These are phyloP conservation scores for Cronartium quercuum DNA, from an alignment of 1,284 basidiomycete genomes.

Conservation along the genomic window DNA sequence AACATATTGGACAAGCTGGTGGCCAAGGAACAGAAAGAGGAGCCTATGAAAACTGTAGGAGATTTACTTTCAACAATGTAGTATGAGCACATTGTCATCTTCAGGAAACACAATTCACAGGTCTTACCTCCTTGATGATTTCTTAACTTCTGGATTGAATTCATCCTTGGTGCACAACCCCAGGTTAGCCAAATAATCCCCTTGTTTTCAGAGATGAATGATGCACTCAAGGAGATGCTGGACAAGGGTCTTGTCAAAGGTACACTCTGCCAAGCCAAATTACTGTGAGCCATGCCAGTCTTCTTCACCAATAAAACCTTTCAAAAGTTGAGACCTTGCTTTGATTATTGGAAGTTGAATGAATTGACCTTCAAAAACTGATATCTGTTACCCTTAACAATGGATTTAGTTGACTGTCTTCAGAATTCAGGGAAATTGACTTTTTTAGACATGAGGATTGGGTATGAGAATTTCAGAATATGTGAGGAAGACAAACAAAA, in stretches of 20 bases:
- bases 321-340: no score
- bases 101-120: not conserved
- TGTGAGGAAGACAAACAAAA: not conserved
- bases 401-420: not conserved
- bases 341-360: no score
- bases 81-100: not conserved
- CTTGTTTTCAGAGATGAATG: not conserved
- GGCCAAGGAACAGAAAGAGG: no score
- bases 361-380: not conserved
- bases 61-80: no score
- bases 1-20: no score
- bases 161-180: not conserved
- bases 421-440: no score
- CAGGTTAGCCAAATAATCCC: not conserved
- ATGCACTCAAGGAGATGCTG: not conserved
- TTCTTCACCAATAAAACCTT: no score
- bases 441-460: not conserved
- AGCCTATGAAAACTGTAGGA: no score
- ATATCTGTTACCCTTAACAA: not conserved
- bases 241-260: not conserved
- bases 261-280: not conserved
- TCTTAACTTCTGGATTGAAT: not conserved
- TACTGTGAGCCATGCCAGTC: no score
- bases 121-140: not conserved
- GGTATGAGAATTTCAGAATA: not conserved